These are phyloP conservation scores for Leccinellum rugosiceps DNA, from an alignment of 768 basidiomycete species.

Conservation along the genomic window DNA sequence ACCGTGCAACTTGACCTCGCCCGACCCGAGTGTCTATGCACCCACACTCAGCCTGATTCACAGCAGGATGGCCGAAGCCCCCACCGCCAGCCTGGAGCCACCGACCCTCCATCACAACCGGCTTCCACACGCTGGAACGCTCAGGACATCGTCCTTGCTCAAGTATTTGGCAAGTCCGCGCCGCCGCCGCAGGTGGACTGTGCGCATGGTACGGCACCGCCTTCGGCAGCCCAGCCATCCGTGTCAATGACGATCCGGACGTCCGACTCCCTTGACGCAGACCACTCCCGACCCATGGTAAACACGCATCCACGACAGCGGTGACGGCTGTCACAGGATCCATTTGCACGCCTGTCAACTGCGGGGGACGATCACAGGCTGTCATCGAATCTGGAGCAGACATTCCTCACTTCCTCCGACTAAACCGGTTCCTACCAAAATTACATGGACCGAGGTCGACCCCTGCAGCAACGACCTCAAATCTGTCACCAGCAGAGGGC, in stretches of 20 bases:
- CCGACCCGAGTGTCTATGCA: constrained; percentile 19
- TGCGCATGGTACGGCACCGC: neutral
- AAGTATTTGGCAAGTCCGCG: constrained; percentile 25
- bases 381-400: constrained; percentile 65
- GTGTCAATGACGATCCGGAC: constrained; percentile 8
- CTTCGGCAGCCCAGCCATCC: constrained; percentile 7
- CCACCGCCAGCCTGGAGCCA: constrained; percentile 5
- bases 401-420: no score
- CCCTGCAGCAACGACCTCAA: neutral
- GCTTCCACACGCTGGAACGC: constrained; percentile 17
- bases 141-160: constrained; percentile 61
- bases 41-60: constrained; percentile 16
- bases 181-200: constrained; percentile 1
- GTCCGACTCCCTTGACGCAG: constrained; percentile 17
- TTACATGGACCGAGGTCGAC: no score
- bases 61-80: neutral
- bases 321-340: no score
- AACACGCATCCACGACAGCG: no score
- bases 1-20: constrained; percentile 13
- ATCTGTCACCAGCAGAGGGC: no score
- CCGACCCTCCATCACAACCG: neutral
- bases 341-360: constrained; percentile 22
- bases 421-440: no score
- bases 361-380: constrained; percentile 47
- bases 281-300: constrained; percentile 9